Base-by-base conservation (phyloP, 768 basidiomycete genomes). In the Russula olivacea region DNA sequence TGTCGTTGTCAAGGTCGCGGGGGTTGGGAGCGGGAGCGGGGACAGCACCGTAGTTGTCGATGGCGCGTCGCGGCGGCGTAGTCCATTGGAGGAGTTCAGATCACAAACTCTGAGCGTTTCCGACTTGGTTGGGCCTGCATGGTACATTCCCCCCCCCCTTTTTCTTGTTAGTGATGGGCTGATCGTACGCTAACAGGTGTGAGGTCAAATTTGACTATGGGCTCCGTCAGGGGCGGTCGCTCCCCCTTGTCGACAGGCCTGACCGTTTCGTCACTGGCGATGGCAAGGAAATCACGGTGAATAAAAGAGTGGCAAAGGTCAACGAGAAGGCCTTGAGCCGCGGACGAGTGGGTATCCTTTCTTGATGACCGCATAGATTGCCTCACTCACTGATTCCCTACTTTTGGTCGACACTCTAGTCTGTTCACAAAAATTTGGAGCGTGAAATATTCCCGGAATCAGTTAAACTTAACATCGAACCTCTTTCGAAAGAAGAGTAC, bases 141-240 rank as follows among this genome's bases (percentile, higher is more conserved):
- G 67, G 67, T 68, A 34, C 32, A 59, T 61, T 10, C 21, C n/a
- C n/a, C 25, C 43, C 25, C 5, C 19, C 25, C 10, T 17, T 34
- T 10, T 43, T 4, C 5, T 15, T 11, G n/a, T 34, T 55, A 34
- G 47, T 49, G n/a, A 21, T 11, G 1, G 6, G 28, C 4, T 36
- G 8, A 17, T 41, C 7, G 6, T 38, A n/a, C 19, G 9, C 21
- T 8, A 3, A n/a, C 41, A 90, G 89, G 89, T 91, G 89, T 69
- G 89, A 90, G 69, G 80, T 89, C 7, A 88, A 90, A 70, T 84
- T 82, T 70, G 88, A 91, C 67, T 91, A 91, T 69, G 82, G 87
- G 3, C 75, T 91, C 45, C 81, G 82, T 34, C 85, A 87, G 63
- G 76, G 74, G 61, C 78, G 87, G 23, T 74, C 77, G 49, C 77